Base-by-base conservation (phyloP, 2,329 filamentous ascomycete species). In the Claviceps pusilla region DNA sequence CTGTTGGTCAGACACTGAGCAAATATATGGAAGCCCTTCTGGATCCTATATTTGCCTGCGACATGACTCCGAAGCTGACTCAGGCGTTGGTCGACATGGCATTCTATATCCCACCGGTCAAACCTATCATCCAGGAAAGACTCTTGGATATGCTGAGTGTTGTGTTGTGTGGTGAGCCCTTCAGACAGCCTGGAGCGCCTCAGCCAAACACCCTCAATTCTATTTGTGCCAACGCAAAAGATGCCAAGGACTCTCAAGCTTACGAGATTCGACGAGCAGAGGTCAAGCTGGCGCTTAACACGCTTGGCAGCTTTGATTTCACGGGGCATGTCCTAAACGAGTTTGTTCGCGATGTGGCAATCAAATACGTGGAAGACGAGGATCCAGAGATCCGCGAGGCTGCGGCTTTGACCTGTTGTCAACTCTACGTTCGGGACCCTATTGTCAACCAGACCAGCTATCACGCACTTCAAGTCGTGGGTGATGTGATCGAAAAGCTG, bases 371-470 rank as follows among this genome's bases (percentile, higher is more conserved):
- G 46, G 91, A 98, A 61, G 93, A 95, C 59, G 91, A 97, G 61
- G 94, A 95, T 62, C 79, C 89, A 0, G 87, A 94, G 59, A 96
- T 95, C 51, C 83, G 93, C 56, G 91, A 95, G 69, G 93, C 93
- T 16, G 91, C 93, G 2, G 90, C 93, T 16, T 76, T 99, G 57
- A 99, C 94, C 5, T 97, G 93, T 70, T 99, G 94, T 65, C 94
- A 99, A 68, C 80, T 99, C 48, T 97, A 97, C 64, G 87, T 97
- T 48, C 84, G 89, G 61, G 94, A 99, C 66, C 93, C 93, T 0
- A 97, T 98, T 59, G 89, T 98, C 63, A 93, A 95, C 63, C 93
- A 99, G 71, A 96, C 91, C 7, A 97, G 93, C 66, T 88, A 91
- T 59, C 93, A 98, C 67, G 91, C 93, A 0, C 87, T 97, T 45